Base-by-base conservation (phyloP, 108 stramenopile species). In the Pelagomonas calceolata region DNA sequence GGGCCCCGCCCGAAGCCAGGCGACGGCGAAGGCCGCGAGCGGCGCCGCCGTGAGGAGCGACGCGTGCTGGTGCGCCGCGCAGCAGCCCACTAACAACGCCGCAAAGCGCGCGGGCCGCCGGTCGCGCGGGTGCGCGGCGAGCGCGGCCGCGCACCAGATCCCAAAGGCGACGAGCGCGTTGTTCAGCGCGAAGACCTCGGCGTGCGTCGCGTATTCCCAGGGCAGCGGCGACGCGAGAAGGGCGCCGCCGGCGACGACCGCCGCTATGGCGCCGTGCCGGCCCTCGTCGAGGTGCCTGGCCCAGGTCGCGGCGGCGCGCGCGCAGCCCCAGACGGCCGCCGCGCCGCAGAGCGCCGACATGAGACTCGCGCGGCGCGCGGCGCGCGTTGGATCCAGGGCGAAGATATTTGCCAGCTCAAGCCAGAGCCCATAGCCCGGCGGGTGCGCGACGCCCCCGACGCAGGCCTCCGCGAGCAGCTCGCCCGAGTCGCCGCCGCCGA, bases 401-500 rank as follows among this genome's bases (percentile, higher is more conserved):
- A 43, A 43, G 9, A 12, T 12, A 12, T 5, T 12, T 5, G 39
- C 39, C 39, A 43, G 39, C 39, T 5, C 39, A 12, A 43, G 39
- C 9, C 12, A 60, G 21, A 60, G 51, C 21, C 51, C 51, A 26
- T 60, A 60, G 51, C 51, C 51, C 21, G 51, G 51, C 51, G 51
- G 51, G 51, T 60, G 51, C 51, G 51, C 51, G 51, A 60, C 51
- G 51, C 51, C 51, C 9, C 33, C 34, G 36, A 64, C 63, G 64
- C 70, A 71, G 35, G 70, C 63, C 35, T 71, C 70, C 18, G 63
- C 63, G 15, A 71, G 70, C 29, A 71, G 70, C 64, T 71, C 70
- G 5, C 70, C 70, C 16, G 63, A 18, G 64, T 71, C 70, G 64
- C 70, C 70, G 51, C 70, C 70, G 26, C 63, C 63, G 70, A 71